Base-by-base conservation (phyloP, 345 rosid species). In the Brassica juncea region DNA sequence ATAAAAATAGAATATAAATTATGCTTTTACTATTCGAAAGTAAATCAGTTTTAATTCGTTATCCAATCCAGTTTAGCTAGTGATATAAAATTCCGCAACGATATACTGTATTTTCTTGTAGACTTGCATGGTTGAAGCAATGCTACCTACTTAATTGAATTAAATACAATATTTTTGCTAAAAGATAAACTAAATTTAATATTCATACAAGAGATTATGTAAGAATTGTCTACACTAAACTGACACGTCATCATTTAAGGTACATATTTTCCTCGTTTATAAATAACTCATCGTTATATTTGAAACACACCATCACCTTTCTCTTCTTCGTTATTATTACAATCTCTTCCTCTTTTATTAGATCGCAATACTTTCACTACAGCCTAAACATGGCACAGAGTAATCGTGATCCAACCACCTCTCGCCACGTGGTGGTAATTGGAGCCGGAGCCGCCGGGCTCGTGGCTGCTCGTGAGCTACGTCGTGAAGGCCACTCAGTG, bases 371-470 rank as follows among this genome's bases (percentile, higher is more conserved):
- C 34, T 30, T 42, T 42, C 72, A 27, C 19, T 21, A 39, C 12
- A 64, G 4, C 77, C 72, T 58, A 79, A 16, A 66, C 65, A 63
- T 80, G 79, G 60, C 72, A 80, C 54, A 60, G 5, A 39, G 8
- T 64, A 15, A 12, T 37, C 71, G 27, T 70, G 42, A 70, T 65
- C 49, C 30, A 66, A 25, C 70, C 34, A 71, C 25, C 66, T 14
- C 77, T 47, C 86, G 82, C 68, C 88, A 82, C 64, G 99, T 94
- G 44, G 98, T 93, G 0, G 93, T 95, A 5, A 85, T 95, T 44
- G 98, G 98, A 23, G 99, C 97, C 9, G 98, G 99, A 60, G 91
- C 94, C 1, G 89, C 99, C 8, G 98, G 99, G 6, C 88, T 95
- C 14, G 89, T 87, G 0, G 88, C 93, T 0, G 91, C 97, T 60